Conservation (phyloP, 1,284 basidiomycete genomes). For the Agroathelia rolfsii region DNA sequence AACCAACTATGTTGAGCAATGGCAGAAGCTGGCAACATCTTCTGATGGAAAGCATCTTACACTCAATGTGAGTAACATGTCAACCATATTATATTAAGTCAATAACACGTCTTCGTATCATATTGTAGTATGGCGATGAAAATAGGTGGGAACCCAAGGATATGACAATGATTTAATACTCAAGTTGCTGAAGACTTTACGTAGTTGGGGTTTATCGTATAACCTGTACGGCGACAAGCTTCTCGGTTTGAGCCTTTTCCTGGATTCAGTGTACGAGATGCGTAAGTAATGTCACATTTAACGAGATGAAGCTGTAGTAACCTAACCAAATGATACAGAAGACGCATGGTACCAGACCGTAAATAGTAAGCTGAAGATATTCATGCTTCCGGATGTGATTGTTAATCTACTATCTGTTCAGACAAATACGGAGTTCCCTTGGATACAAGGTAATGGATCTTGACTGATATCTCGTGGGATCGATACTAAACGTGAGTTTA, state of each 20-base stretch:
- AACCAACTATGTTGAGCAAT: constrained; percentile 42
- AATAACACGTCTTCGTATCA: constrained; percentile 9
- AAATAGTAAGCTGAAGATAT: constrained; percentile 24
- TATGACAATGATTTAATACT: too few species aligned
- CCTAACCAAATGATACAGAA: constrained; percentile 29
- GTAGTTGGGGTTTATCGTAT: constrained; percentile 60
- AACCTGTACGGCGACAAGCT: constrained; percentile 60
- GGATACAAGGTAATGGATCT: too few species aligned
- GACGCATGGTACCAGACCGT: constrained; percentile 54
- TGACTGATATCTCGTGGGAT: too few species aligned
- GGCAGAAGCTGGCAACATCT: constrained; percentile 41
- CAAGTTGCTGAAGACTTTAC: too few species aligned
- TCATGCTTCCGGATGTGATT: neutral
- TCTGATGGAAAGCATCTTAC: constrained; percentile 43
- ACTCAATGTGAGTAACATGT: constrained; percentile 28
- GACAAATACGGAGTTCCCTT: constrained; percentile 49
- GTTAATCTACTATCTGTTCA: constrained; percentile 13
- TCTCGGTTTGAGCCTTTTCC: constrained; percentile 51
- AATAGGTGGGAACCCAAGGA: too few species aligned
- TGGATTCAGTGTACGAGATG: constrained; percentile 48
- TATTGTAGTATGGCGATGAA: constrained; percentile 34
- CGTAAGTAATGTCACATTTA: constrained; percentile 40
- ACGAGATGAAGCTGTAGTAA: neutral
- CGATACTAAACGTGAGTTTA: too few species aligned
- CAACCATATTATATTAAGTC: constrained; percentile 4